Base-by-base conservation (phyloP, 2,329 filamentous ascomycete genomes). In the Scolecobasidium constrictum region DNA sequence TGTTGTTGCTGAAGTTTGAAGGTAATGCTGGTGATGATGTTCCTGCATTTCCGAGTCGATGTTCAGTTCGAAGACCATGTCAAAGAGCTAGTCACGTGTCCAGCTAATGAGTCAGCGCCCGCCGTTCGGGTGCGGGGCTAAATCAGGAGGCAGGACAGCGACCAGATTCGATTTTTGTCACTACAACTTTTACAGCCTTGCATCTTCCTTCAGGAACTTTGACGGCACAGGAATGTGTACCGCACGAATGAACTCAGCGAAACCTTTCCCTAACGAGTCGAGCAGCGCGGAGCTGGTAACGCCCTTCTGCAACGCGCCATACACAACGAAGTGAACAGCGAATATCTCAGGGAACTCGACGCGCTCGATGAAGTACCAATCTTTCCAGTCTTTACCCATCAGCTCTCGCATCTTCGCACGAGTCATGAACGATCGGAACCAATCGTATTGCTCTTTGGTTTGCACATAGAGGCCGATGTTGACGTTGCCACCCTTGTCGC, bases 401-500 rank as follows among this genome's bases (percentile, higher is more conserved):
- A 45, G 31, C 19, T 43, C 43, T 15, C 21, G 48, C 16, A 53
- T 39, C 43, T 56, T 51, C 26, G 50, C 46, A 4, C 47, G 43
- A 6, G 45, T 50, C 28, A 55, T 36, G n/a, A 54, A 42, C 7
- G 31, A 21, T n/a, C 35, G 28, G 12, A 46, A 28, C 44, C 44
- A 46, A 17, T 19, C n/a, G 18, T 17, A 46, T 22, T 46, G 39
- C 20, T 44, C 42, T 20, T 16, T 16, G 12, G 26, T n/a, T n/a
- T 38, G 40, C 6, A 46, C 48, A 36, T 45, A 49, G n/a, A 50
- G 43, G 5, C 48, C 38, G 35, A 49, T 48, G 28, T 54, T 53
- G 40, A 45, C 48, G 21, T 54, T 49, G 5, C 46, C 49, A 3
- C 48, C 51, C 37, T 54, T 54, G 44, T 54, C 51, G 15, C 50